These are phyloP conservation scores for Graphium sp. DNA, from an alignment of 2,329 filamentous ascomycete genomes.

Conservation along the genomic window DNA sequence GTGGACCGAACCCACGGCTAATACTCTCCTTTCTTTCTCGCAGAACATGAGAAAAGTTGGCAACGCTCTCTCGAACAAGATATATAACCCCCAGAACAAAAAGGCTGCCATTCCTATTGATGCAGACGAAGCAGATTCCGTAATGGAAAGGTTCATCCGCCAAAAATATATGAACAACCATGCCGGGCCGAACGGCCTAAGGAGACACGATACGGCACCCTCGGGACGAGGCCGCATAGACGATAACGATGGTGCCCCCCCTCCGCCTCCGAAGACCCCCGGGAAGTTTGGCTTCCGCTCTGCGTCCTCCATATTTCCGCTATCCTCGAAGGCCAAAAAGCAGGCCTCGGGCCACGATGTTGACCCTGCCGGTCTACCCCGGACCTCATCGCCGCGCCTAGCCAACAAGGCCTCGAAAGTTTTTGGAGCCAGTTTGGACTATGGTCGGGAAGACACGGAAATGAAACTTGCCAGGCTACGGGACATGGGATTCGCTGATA, in stretches of 20 bases:
- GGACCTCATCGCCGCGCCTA: constrained; percentile 19
- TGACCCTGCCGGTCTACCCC: constrained; percentile 9
- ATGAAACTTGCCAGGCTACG: constrained; percentile 60
- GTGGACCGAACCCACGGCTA: neutral
- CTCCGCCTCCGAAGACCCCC: constrained; percentile 47
- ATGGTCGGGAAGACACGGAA: constrained; percentile 43
- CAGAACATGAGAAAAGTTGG: constrained; percentile 91
- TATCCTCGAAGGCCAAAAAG: constrained; percentile 44
- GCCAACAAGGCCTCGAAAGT: constrained; percentile 49
- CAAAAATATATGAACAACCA: constrained; percentile 69
- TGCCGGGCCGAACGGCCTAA: constrained; percentile 9
- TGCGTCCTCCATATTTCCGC: constrained; percentile 50
- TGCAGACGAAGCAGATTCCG: constrained; percentile 78
- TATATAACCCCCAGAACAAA: constrained; percentile 74
- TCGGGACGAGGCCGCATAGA: too few relatives aligned
- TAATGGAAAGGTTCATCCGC: constrained; percentile 89
- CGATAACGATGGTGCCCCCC: constrained; percentile 38
- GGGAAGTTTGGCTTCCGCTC: constrained; percentile 42
- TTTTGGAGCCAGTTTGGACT: constrained; percentile 53
- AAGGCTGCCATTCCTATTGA: constrained; percentile 77
- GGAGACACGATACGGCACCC: constrained; percentile 21
- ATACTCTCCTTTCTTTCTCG: neutral
- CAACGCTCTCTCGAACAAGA: constrained; percentile 71
- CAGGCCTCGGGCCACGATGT: constrained; percentile 18
- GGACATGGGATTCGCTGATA: constrained; percentile 86